Conservation (phyloP, 441 rosid species). For the Viola pubescens region DNA sequence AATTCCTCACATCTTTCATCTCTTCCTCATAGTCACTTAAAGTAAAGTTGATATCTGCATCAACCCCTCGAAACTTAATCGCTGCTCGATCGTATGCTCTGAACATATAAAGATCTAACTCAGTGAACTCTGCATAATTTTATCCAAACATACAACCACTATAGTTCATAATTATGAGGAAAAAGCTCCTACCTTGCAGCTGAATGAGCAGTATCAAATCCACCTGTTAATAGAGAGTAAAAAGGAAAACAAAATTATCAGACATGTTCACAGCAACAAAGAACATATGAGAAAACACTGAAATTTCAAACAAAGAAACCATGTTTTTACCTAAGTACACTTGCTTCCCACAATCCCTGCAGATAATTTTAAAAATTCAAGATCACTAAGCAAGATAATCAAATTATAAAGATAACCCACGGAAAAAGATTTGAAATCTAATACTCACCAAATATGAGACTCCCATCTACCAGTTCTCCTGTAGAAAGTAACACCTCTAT, state of each 20-base stretch:
- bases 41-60: conserved; percentile 88
- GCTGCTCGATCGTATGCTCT: conserved; percentile 99
- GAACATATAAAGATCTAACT: conserved; percentile 1
- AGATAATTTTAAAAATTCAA: not conserved
- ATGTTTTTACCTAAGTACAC: conserved; percentile 66
- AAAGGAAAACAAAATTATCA: not conserved
- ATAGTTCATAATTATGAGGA: not conserved
- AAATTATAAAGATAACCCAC: not conserved
- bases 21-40: conserved; percentile 79
- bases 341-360: conserved; percentile 98
- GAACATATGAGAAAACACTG: not conserved
- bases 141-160: too few species aligned
- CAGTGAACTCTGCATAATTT: not conserved
- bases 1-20: conserved; percentile 54
- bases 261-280: not conserved
- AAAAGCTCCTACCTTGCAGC: conserved; percentile 66
- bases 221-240: conserved; percentile 38
- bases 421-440: not conserved
- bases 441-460: conserved; percentile 76
- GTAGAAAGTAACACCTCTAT: conserved; percentile 88
- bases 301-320: not conserved
- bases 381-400: not conserved
- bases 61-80: conserved; percentile 82
- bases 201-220: conserved; percentile 87
- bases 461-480: conserved; percentile 96